Base-by-base conservation (phyloP, 2,329 filamentous ascomycete genomes). In the Colletotrichum sp. region DNA sequence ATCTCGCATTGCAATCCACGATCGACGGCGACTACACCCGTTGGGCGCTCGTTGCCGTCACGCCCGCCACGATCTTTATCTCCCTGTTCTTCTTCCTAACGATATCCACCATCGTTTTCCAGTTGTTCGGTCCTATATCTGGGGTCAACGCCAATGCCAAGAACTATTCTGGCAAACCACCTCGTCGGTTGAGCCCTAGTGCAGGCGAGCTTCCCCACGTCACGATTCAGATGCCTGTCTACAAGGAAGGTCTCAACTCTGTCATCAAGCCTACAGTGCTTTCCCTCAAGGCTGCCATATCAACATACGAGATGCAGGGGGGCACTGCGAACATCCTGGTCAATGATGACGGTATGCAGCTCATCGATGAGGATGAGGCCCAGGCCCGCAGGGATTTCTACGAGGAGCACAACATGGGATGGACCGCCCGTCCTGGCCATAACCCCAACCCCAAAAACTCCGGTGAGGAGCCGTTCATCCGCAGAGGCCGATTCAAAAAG, bases 331-430 rank as follows among this genome's bases (percentile, higher is more conserved):
- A 91, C 79, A 92, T 94, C 77, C 93, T 93, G 79, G 84, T 94
- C 81, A 93, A 94, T 78, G 92, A 94, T 72, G 92, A 94, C 77
- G 92, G 92, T 72, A 91, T 94, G 88, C 92, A 93, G 81, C 83
- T 92, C 39, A 85, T 94, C 19, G 83, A 88, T 4, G 84, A 85
- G 5, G 86, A 90, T 15, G 85, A 90, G 16, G 86, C 87, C 6
- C 82, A 86, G 36, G 86, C 85, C 11, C 87, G 90, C 25, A 87
- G 87, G 16, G 88, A 90, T 2, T 91, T 90, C 78, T 92, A 91
- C 78, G 86, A 89, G 12, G 90, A 91, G 74, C 88, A 90, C 80
- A 89, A 87, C 75, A 91, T 91, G 78, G 90, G 90, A 13, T 91
- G 89, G 85, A 88, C 89, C 19, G 85, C 90, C 3, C 87, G 91